A percentile compares a stretch with the other conserved stretches of the same genome.
These are phyloP conservation scores for Xylogone sp. DNA, from an alignment of 2,329 filamentous ascomycete species.

Conservation along the genomic window DNA sequence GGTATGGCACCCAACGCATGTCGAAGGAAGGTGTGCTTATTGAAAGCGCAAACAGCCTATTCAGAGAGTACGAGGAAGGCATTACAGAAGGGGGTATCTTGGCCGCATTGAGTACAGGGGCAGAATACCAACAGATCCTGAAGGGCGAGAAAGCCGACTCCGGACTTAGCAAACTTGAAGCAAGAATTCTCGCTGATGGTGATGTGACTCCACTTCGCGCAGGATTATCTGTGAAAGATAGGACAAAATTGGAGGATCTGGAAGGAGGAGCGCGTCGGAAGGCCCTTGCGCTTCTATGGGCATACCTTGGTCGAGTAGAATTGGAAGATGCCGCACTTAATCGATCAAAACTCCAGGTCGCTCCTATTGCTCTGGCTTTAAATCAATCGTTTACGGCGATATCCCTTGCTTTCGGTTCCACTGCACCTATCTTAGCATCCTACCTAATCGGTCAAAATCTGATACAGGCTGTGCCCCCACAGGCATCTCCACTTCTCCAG, in stretches of 20 bases:
- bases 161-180: constrained; percentile 79
- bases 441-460: constrained; percentile 82
- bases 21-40: constrained; percentile 93
- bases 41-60: constrained; percentile 90
- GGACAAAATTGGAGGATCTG: constrained; percentile 70
- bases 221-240: constrained; percentile 69
- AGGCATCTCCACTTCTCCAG: constrained; percentile 83
- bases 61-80: constrained; percentile 85
- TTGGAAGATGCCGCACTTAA: constrained; percentile 75
- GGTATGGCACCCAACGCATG: constrained; percentile 91
- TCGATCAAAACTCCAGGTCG: constrained; percentile 83
- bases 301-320: constrained; percentile 85
- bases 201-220: constrained; percentile 46
- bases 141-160: constrained; percentile 75
- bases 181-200: constrained; percentile 65
- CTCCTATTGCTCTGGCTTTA: constrained; percentile 78
- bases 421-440: constrained; percentile 74
- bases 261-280: constrained; percentile 81
- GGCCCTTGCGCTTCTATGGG: constrained; percentile 86
- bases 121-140: constrained; percentile 77
- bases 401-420: constrained; percentile 80
- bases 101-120: constrained; percentile 75
- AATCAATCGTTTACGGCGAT: constrained; percentile 87
- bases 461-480: constrained; percentile 83
- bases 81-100: constrained; percentile 79